Evolutionary conservation across 176 grass and related monocot genomes (phyloP).

Genomic region (Microstegium vimineum): DNA sequence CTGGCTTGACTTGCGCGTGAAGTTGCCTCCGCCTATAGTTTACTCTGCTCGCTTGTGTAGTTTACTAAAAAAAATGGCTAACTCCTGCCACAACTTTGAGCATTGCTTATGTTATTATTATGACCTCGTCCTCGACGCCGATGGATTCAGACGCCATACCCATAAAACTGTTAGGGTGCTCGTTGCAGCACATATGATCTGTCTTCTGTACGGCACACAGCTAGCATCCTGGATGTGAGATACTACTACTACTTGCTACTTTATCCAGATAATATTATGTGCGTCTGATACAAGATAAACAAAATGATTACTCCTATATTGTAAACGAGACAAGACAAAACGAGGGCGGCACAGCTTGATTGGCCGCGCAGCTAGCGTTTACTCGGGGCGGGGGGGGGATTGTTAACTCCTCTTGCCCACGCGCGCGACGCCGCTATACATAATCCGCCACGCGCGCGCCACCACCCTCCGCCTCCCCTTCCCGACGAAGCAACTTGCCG

Average conservation of each 20-base stretch:
- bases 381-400: constrained; percentile 17
- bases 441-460: not conserved
- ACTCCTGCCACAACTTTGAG: not conserved
- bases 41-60: not conserved
- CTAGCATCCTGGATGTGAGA: not conserved
- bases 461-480: not conserved
- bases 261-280: not conserved
- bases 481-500: not conserved
- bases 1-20: no score
- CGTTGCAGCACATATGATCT: not conserved
- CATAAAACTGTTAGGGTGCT: no score
- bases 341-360: not conserved
- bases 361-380: not conserved
- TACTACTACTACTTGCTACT: no score
- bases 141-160: not conserved
- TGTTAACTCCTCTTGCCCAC: constrained; percentile 4
- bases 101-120: not conserved
- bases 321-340: not conserved
- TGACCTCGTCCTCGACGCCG: not conserved
- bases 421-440: not conserved
- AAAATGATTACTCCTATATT: no score
- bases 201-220: not conserved
- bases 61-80: not conserved
- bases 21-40: no score
- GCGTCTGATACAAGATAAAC: not conserved